phyloP scores from a whole-genome alignment of 1,284 basidiomycete genomes.

The Ustilago crameri region DNA sequence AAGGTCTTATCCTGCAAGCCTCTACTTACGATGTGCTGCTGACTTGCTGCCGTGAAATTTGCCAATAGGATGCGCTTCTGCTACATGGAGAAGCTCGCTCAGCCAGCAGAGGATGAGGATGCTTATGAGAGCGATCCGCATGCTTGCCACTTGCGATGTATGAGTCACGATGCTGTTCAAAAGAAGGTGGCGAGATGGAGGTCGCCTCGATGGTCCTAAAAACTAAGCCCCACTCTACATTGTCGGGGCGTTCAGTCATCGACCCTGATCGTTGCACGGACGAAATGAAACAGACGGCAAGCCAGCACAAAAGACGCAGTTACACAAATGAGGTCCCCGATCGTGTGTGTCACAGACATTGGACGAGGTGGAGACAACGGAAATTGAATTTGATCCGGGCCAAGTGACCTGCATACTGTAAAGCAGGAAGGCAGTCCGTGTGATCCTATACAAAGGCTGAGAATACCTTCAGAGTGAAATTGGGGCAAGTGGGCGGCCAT shows the following conservation, averaged over 20 bases:
- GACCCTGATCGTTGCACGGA: background rate
- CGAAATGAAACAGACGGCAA: conserved; percentile 3
- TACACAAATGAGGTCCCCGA: too few species aligned
- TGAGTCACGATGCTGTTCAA: too few species aligned
- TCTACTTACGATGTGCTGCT: too few species aligned
- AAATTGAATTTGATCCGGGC: conserved; percentile 3
- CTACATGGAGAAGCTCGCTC: background rate
- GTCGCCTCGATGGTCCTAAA: background rate
- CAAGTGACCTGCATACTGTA: conserved; percentile 2
- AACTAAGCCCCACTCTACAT: background rate
- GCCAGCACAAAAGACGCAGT: too few species aligned
- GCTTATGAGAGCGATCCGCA: conserved; percentile 1
- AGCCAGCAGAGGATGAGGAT: background rate
- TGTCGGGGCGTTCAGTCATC: background rate
- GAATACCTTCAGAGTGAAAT: conserved; percentile 15
- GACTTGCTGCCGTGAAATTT: background rate
- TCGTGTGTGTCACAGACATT: conserved; percentile 6
- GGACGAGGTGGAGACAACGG: background rate
- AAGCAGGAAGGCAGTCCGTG: conserved; percentile 5
- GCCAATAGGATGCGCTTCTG: conserved; percentile 9
- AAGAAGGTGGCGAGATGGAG: background rate
- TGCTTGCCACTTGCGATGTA: background rate
- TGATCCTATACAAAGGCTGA: background rate
- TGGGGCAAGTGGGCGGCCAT: conserved; percentile 77
- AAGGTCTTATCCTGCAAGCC: too few species aligned